Base-by-base conservation (phyloP, 495 filamentous ascomycete genomes). In the Xylaria telfairii region DNA sequence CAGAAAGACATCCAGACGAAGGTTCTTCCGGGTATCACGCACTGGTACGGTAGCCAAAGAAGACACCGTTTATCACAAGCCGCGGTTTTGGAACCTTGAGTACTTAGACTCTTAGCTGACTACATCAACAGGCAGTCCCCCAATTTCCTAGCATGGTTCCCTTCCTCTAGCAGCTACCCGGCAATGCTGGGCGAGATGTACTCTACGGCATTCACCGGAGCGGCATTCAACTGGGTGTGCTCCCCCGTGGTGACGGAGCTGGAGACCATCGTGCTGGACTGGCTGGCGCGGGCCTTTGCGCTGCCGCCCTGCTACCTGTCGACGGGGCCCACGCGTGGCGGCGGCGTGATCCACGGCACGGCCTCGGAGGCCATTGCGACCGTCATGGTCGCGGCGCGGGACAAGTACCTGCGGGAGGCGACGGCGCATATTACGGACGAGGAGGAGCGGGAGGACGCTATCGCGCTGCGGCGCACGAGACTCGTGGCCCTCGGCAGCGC, bases 171-270 rank as follows among this genome's bases (percentile, higher is more conserved):
- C 60, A 91, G 91, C 47, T 98, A 92, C 81, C 95, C 96, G 0
- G 91, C 89, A 56, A 93, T 98, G 78, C 89, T 99, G 3, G 96
- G 94, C 5, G 96, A 99, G 81, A 90, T 99, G 80, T 99, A 97
- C 83, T 92, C 89, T 3, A 89, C 93, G 0, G 92, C 95, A 4
- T 94, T 98, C 78, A 95, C 89, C 9, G 92, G 92, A 3, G 93
- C 96, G 13, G 93, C 93, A 10, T 99, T 99, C 86, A 98, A 98
- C 81, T 99, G 96, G 96, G 88, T 98, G 60, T 98, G 95, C 80
- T 94, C 91, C 3, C 96, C 96, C 1, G 96, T 92, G 24, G 90
- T 96, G n/a, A 99, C 96, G 5, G 96, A 99, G 77, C 86, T 99
- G 54, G 96, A 99, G 83, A 98, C 96, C 0, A 89, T 97, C 56